Percentiles rank a stretch among this genome's conserved stretches.
These are phyloP conservation scores for Capronia americana DNA, from an alignment of 2,329 filamentous ascomycete species.

Conservation along the genomic window DNA sequence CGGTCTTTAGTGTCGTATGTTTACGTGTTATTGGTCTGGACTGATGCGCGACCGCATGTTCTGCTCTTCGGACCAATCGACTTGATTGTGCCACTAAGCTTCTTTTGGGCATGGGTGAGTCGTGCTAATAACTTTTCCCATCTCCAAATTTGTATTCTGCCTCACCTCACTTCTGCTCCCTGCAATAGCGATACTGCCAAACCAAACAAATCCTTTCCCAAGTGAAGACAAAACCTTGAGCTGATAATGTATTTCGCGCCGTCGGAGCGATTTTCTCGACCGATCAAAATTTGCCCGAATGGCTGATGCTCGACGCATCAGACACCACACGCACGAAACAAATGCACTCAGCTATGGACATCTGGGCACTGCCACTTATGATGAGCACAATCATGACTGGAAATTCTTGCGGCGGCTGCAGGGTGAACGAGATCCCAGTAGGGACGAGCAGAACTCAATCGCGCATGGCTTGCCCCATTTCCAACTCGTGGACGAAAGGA, in stretches of 20 bases:
- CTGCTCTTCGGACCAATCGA: neutral
- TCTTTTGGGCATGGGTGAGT: too few species aligned
- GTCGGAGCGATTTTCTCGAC: slow-evolving; percentile 2
- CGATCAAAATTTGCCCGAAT: slow-evolving; percentile 23
- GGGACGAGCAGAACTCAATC: neutral
- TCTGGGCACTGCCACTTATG: slow-evolving; percentile 36
- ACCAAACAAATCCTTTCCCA: neutral
- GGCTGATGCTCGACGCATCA: slow-evolving; percentile 31
- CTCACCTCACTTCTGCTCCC: neutral
- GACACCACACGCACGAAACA: slow-evolving; percentile 34
- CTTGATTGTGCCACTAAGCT: too few species aligned
- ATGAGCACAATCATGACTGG: slow-evolving; percentile 31
- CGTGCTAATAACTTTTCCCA: neutral
- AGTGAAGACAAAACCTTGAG: neutral
- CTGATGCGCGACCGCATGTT: too few species aligned
- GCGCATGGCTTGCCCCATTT: slow-evolving; percentile 5
- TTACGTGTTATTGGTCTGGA: too few species aligned
- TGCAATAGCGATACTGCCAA: neutral
- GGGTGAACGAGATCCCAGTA: neutral
- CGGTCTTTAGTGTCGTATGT: too few species aligned
- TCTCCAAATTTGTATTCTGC: neutral
- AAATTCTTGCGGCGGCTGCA: slow-evolving; percentile 30
- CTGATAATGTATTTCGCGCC: slow-evolving; percentile 26
- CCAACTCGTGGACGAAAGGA: slow-evolving; percentile 19
- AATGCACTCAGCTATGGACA: slow-evolving; percentile 36